Evolutionary conservation across 2,329 filamentous ascomycete species (phyloP), one percentile per base, ranked within the genome.

Genomic region (Hypoxylon sp.): DNA sequence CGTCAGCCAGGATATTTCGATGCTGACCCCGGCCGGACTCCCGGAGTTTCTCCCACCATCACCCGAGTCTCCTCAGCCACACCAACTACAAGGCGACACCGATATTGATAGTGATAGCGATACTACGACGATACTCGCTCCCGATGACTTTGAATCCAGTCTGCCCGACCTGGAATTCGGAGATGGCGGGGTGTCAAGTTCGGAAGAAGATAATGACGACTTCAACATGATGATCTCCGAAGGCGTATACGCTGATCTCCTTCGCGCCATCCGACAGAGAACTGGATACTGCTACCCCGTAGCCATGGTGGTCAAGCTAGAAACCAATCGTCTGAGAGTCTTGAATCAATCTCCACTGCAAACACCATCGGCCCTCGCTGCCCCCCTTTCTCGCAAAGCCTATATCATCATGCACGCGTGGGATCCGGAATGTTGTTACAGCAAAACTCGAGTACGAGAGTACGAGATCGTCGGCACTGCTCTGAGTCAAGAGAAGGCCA

Each of bases 301-400:
- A 6, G 30, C 13, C 3, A 60, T 65, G 62, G 2, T 60, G 17
- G 7, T 27, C n/a, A 37, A 48, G 33, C 22, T 66, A 8, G 57
- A 66, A 22, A 1, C 42, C 1, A 37, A 44, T 7, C 40, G 48
- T 27, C 30, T 17, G 17, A 37, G 25, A 57, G 22, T 3, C 22
- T 37, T 17, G 17, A 35, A 35, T 17, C 27, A 27, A 11, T 27
- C 20, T 17, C 6, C 8, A 1, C 27, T 50, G 10, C 22, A 27
- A 31, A 6, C 22, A 8, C 30, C 37, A 3, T 22, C 25, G n/a
- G 25, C 11, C 10, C 2, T 20, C 3, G 13, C 17, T 8, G 17
- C 3, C 17, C 14, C 17, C 17, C 27, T 27, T 14, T 13, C 44
- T 51, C 48, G n/a, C 22, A 56, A 6, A 27, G 46, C 46, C 4